Evolutionary conservation across 192 early-diverging fungal species (phyloP).

Genomic region (Thoreauomyces humboldtii): DNA sequence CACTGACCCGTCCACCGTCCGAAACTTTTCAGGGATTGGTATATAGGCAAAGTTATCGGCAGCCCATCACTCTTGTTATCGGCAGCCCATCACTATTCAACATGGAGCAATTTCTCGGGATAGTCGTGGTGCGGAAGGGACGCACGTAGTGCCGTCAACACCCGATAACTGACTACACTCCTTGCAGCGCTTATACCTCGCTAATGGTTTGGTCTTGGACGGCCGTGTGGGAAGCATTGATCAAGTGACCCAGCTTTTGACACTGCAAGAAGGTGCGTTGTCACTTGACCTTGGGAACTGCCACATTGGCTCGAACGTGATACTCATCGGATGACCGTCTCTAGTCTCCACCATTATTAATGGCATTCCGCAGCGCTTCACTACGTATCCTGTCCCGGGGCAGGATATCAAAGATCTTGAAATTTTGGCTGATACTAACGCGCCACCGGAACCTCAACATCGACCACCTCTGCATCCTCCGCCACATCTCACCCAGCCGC

Average conservation of each 20-base stretch:
- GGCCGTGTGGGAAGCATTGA: slow-evolving; percentile 64
- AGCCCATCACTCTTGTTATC: too few relatives aligned
- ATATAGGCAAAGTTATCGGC: too few relatives aligned
- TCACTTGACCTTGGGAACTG: too few relatives aligned
- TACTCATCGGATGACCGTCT: not conserved
- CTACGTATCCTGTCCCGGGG: slow-evolving; percentile 57
- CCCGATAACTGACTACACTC: not conserved
- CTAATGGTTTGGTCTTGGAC: slow-evolving; percentile 49
- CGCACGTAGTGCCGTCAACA: not conserved
- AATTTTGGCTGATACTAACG: slow-evolving; percentile 43
- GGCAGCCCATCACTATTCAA: too few relatives aligned
- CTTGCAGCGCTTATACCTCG: slow-evolving; percentile 41
- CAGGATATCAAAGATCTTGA: slow-evolving; percentile 65
- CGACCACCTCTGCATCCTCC: not conserved
- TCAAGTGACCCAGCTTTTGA: slow-evolving; percentile 56
- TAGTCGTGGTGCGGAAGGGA: slow-evolving; percentile 1
- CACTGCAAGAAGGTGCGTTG: slow-evolving; percentile 56
- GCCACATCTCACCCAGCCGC: not conserved
- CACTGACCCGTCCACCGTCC: too few relatives aligned
- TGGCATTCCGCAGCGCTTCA: slow-evolving; percentile 16
- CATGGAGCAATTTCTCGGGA: slow-evolving; percentile 1
- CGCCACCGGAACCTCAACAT: not conserved
- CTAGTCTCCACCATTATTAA: slow-evolving; percentile 3
- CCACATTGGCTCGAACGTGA: not conserved
- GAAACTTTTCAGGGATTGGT: too few relatives aligned